These are phyloP conservation scores for Trapa bicornis DNA, from an alignment of 345 rosid species.

Conservation along the genomic window DNA sequence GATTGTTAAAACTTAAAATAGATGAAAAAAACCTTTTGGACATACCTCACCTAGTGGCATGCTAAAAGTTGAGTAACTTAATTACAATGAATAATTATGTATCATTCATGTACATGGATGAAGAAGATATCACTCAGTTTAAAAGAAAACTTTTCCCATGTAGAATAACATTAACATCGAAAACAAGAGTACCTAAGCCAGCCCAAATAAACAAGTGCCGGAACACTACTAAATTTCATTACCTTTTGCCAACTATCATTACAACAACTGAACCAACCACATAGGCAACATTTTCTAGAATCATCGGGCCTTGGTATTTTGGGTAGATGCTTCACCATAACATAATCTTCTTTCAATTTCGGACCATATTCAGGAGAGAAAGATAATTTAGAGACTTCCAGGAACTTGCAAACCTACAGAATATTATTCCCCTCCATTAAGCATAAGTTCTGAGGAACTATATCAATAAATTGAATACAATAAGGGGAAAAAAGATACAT, in stretches of 20 bases:
- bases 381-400: conserved; percentile 94
- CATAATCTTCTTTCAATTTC: conserved; percentile 86
- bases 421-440: conserved; percentile 16
- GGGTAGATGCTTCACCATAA: conserved; percentile 90
- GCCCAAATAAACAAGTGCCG: not conserved
- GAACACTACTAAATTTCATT: conserved; percentile 12
- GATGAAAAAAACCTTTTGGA: not conserved
- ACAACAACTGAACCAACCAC: conserved; percentile 76
- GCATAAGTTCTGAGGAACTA: conserved; percentile 9
- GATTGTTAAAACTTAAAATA: not conserved
- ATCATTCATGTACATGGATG: not conserved
- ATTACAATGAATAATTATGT: not conserved
- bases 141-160: not conserved
- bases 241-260: conserved; percentile 99
- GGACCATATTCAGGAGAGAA: conserved; percentile 93
- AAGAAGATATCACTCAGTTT: not conserved
- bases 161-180: not conserved
- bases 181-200: not conserved
- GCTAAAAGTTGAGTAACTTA: not conserved
- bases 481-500: not conserved
- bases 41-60: not conserved
- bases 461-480: conserved; percentile 7
- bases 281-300: conserved; percentile 54
- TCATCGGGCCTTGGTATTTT: conserved; percentile 46
- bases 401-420: conserved; percentile 88